Conservation (phyloP, 768 basidiomycete species). For the Phlegmacium glaucopus region DNA sequence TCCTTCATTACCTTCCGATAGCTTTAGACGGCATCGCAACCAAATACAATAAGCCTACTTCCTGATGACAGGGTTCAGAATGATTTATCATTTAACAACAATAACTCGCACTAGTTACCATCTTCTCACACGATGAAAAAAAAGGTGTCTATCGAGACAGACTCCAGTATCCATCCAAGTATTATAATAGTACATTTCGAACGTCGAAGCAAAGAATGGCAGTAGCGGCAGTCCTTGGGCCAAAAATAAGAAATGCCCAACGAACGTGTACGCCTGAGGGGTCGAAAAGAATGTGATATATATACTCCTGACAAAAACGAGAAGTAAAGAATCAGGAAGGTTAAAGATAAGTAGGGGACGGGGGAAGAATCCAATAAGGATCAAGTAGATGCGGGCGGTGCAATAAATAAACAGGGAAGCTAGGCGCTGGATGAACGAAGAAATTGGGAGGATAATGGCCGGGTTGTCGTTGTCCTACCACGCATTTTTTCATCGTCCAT, state of each 20-base stretch:
- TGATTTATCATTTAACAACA: too few species aligned
- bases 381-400: too few species aligned
- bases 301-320: slow-evolving; percentile 12
- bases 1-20: neutral
- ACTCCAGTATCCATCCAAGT: too few species aligned
- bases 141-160: slow-evolving; percentile 3
- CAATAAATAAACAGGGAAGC: slow-evolving; percentile 1
- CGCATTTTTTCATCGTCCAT: slow-evolving; percentile 38
- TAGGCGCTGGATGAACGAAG: slow-evolving; percentile 18
- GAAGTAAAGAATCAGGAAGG: slow-evolving; percentile 10
- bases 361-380: neutral
- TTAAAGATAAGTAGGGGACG: slow-evolving; percentile 13
- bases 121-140: slow-evolving; percentile 2
- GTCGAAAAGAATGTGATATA: slow-evolving; percentile 26
- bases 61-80: too few species aligned
- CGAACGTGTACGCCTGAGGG: slow-evolving; percentile 11
- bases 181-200: slow-evolving; percentile 10
- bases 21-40: slow-evolving; percentile 7
- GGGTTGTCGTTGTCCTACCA: slow-evolving; percentile 37
- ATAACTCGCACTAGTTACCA: neutral
- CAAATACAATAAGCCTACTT: slow-evolving; percentile 1
- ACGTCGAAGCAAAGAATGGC: slow-evolving; percentile 19
- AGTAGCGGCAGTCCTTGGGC: slow-evolving; percentile 12
- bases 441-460: slow-evolving; percentile 35
- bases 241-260: slow-evolving; percentile 9